phyloP scores from a whole-genome alignment of 371 early-diverging fungal species.

The Rhizomucor pusillus region DNA sequence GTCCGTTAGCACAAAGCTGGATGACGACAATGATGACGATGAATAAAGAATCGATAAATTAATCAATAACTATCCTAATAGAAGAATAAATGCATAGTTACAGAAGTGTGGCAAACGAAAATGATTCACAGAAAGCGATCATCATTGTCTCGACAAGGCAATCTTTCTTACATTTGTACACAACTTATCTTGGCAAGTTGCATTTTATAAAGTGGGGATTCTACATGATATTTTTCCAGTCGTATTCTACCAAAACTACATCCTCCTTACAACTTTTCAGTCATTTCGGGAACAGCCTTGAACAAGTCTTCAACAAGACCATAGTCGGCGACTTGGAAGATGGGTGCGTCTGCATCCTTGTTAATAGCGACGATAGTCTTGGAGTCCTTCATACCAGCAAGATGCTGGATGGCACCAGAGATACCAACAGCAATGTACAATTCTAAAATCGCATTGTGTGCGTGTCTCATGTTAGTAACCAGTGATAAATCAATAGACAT shows the following conservation, averaged over 20 bases:
- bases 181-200: not conserved
- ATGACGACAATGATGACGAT: slow-evolving; percentile 12
- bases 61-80: too few relatives aligned
- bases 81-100: too few relatives aligned
- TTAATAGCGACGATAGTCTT: slow-evolving; percentile 98
- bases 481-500: slow-evolving; percentile 2
- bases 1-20: slow-evolving; percentile 12
- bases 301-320: slow-evolving; percentile 96
- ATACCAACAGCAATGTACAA: slow-evolving; percentile 96
- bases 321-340: slow-evolving; percentile 97
- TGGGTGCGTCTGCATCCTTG: slow-evolving; percentile 98
- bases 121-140: too few relatives aligned
- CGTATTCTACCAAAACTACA: too few relatives aligned
- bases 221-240: too few relatives aligned
- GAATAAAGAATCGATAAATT: not conserved
- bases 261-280: slow-evolving; percentile 68
- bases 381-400: slow-evolving; percentile 99
- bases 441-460: slow-evolving; percentile 31
- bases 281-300: slow-evolving; percentile 90
- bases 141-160: too few relatives aligned
- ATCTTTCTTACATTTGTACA: too few relatives aligned
- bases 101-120: too few relatives aligned
- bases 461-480: too few relatives aligned
- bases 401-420: slow-evolving; percentile 96
- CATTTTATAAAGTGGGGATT: not conserved